Evolutionary conservation across 1,139 yeast species (phyloP).

Genomic region (Suhomyces chickasaworum): DNA sequence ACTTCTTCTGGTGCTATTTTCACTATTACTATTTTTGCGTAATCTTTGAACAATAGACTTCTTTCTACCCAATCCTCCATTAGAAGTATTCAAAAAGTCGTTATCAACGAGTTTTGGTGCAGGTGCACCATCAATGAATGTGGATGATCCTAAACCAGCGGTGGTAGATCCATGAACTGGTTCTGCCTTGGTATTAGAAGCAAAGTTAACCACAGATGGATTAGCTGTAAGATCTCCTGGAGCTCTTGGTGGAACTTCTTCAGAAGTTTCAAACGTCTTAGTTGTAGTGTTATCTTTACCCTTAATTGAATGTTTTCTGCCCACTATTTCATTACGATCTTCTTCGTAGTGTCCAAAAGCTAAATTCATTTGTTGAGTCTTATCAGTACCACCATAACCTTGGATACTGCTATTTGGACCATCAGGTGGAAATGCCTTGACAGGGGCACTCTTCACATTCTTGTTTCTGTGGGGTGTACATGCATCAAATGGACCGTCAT

Average conservation of each 20-base stretch:
- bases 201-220: constrained; percentile 64
- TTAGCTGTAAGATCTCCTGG: constrained; percentile 41
- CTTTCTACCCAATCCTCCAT: constrained; percentile 60
- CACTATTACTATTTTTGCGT: constrained; percentile 47
- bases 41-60: constrained; percentile 75
- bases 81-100: constrained; percentile 27
- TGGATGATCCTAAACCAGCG: constrained; percentile 86
- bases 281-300: constrained; percentile 18
- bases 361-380: constrained; percentile 58
- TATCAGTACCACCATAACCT: constrained; percentile 54
- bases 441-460: constrained; percentile 81
- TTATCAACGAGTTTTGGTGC: constrained; percentile 56
- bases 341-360: constrained; percentile 58
- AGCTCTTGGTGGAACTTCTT: constrained; percentile 13
- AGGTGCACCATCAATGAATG: constrained; percentile 95
- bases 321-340: constrained; percentile 42
- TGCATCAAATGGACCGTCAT: constrained; percentile 98
- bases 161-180: constrained; percentile 86
- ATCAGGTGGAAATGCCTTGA: constrained; percentile 90
- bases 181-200: constrained; percentile 64
- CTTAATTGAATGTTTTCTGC: constrained; percentile 26
- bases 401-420: constrained; percentile 90
- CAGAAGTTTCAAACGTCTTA: constrained; percentile 15
- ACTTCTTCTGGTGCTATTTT: constrained; percentile 34
- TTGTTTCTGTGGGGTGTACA: constrained; percentile 96